phyloP scores from a whole-genome alignment of 805 yeast genomes.

The Nakazawaea ishiwadae region DNA sequence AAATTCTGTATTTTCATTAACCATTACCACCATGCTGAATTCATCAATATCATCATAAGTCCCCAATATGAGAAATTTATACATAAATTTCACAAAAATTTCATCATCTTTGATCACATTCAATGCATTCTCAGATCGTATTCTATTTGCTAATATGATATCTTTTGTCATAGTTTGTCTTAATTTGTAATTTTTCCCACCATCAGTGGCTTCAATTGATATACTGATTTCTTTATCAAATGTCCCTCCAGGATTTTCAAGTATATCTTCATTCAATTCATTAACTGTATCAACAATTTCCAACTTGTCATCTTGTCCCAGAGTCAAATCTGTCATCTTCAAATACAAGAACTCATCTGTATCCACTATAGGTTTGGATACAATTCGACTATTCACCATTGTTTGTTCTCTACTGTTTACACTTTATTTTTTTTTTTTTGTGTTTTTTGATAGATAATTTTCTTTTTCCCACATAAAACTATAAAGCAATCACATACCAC shows the following conservation, averaged over 20 bases:
- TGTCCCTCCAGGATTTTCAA: too few species aligned
- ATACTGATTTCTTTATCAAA: neutral
- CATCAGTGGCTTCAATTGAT: conserved; percentile 6
- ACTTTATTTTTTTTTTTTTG: too few species aligned
- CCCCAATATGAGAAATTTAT: neutral
- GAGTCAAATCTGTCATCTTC: neutral
- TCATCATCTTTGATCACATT: conserved; percentile 1
- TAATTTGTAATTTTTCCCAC: neutral
- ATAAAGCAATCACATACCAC: too few species aligned
- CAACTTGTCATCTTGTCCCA: neutral
- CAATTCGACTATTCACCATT: neutral
- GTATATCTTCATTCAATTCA: neutral
- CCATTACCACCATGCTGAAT: neutral
- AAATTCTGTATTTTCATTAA: neutral
- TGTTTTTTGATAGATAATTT: too few species aligned
- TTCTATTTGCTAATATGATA: neutral
- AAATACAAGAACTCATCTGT: neutral
- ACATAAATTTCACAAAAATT: neutral
- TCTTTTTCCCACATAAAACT: too few species aligned
- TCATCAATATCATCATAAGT: neutral
- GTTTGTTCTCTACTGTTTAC: too few species aligned
- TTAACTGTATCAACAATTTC: neutral
- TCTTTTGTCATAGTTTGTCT: neutral
- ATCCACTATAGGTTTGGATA: neutral
- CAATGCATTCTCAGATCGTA: conserved; percentile 1